Percentiles rank a stretch among this genome's conserved stretches.
Conservation (phyloP, 2,329 filamentous ascomycete species). For the Colletotrichum gigasporum region DNA sequence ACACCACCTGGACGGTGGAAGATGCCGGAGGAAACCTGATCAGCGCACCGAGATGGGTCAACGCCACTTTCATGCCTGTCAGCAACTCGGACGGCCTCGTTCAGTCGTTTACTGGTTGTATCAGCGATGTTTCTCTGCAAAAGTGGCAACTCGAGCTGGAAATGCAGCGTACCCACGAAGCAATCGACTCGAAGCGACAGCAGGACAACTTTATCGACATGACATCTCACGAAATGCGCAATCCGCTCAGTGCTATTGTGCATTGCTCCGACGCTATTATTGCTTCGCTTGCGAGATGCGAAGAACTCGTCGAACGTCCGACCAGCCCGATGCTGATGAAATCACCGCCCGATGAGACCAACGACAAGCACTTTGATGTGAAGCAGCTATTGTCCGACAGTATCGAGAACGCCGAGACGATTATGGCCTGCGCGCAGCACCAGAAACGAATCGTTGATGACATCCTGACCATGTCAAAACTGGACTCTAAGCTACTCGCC, state of each 20-base stretch:
- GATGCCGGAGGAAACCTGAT: conserved; percentile 55
- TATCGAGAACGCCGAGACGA: conserved; percentile 80
- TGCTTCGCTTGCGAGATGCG: conserved; percentile 55
- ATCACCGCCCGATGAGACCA: neutral
- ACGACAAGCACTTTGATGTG: conserved; percentile 34
- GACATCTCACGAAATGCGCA: conserved; percentile 77
- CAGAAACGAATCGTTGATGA: conserved; percentile 84
- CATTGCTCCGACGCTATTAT: conserved; percentile 79
- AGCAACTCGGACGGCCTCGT: conserved; percentile 55
- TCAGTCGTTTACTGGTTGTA: conserved; percentile 58
- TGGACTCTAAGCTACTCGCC: conserved; percentile 78
- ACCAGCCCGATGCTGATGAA: neutral
- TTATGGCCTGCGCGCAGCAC: conserved; percentile 80
- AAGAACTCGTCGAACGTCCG: conserved; percentile 46
- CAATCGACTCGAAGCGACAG: conserved; percentile 69
- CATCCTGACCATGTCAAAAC: conserved; percentile 77
- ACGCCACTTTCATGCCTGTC: conserved; percentile 61
- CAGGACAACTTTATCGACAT: conserved; percentile 88
- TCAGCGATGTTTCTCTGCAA: conserved; percentile 59
- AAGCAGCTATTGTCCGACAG: conserved; percentile 64
- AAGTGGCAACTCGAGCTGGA: conserved; percentile 62
- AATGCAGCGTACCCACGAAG: conserved; percentile 61
- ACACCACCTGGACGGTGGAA: conserved; percentile 55
- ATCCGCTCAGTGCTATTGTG: conserved; percentile 77
- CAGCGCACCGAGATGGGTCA: conserved; percentile 56